Evolutionary conservation across 2,329 filamentous ascomycete species (phyloP), one percentile per base, ranked within the genome.

Genomic region (Aspergillus ochraceoroseus): DNA sequence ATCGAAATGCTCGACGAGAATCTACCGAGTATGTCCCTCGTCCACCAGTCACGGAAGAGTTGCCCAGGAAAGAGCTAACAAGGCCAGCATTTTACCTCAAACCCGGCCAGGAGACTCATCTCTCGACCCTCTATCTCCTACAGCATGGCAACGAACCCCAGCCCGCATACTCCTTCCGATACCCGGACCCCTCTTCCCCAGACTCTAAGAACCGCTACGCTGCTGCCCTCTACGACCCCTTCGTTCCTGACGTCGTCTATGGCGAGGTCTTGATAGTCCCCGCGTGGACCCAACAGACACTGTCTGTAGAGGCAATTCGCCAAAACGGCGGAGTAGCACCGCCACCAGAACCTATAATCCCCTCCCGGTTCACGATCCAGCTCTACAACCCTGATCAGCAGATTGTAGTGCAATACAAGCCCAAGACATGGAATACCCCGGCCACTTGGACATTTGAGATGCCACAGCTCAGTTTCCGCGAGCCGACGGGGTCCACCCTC

Each of bases 331-430:
- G 82, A 11, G 68, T 79, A 1, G 70, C 76, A 2, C 81, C 76
- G 14, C 77, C 76, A 11, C 82, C 83, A 1, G 76, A 83, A 44
- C 84, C 89, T 7, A 73, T 86, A 22, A 76, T 87, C 18, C 89
- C 90, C 0, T 81, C 82, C 41, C 73, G 79, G 38, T 95, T 96
- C 62, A 74, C 76, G n/a, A 75, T 96, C 26, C 83, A 90, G 55
- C 80, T 98, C 2, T 96, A 95, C 72, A 92, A 95, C 61, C 92
- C 92, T 0, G 90, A 96, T 61, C 87, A 92, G 64, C 76, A 84
- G 53, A 72, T 96, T 13, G 55, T 72, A 1, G 76, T 96, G 23
- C 80, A 76, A 53, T 60, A 70, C 49, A 79, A 84, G 52, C 75
- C 82, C 27, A 83, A 85, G 22, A 81, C 82, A 46, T 94, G 88